A percentile compares a stretch with the other conserved stretches of the same genome.
Conservation (phyloP, 1,284 basidiomycete species). For the Cryptococcus jaspeensis region DNA sequence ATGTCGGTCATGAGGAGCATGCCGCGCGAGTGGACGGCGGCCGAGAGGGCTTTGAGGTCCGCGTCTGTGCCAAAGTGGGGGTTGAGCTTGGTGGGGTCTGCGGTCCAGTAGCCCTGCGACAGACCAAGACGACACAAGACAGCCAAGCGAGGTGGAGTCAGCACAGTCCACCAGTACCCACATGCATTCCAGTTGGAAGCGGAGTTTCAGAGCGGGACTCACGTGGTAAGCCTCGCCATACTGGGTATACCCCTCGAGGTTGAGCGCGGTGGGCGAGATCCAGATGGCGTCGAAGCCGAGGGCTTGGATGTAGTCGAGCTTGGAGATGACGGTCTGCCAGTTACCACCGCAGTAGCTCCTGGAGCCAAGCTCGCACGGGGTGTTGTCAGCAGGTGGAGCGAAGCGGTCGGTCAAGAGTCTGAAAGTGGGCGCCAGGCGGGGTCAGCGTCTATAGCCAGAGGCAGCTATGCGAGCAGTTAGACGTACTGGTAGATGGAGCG, state of each 20-base stretch:
- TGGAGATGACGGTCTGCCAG: constrained; percentile 65
- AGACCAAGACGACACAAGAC: neutral
- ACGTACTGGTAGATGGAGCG: constrained; percentile 39
- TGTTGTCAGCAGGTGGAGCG: constrained; percentile 57
- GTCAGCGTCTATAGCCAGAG: neutral
- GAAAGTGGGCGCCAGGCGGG: neutral
- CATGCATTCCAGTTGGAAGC: no score
- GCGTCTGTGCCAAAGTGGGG: constrained; percentile 63
- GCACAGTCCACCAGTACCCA: no score
- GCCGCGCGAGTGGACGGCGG: constrained; percentile 62
- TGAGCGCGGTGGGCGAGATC: constrained; percentile 33
- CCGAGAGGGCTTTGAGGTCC: constrained; percentile 65
- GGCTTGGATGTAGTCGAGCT: constrained; percentile 71
- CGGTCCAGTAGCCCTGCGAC: constrained; percentile 50
- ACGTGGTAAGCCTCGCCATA: constrained; percentile 52
- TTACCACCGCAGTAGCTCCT: constrained; percentile 68
- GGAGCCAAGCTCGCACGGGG: constrained; percentile 58
- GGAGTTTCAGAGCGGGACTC: no score
- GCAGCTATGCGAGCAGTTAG: neutral
- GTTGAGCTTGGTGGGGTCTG: constrained; percentile 64
- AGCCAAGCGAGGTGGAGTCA: neutral
- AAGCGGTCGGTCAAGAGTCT: constrained; percentile 71
- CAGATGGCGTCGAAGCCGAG: constrained; percentile 71
- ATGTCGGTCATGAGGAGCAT: constrained; percentile 78
- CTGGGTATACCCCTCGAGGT: constrained; percentile 63